Base-by-base conservation (phyloP, 768 basidiomycete species). In the Suillus brevipes region DNA sequence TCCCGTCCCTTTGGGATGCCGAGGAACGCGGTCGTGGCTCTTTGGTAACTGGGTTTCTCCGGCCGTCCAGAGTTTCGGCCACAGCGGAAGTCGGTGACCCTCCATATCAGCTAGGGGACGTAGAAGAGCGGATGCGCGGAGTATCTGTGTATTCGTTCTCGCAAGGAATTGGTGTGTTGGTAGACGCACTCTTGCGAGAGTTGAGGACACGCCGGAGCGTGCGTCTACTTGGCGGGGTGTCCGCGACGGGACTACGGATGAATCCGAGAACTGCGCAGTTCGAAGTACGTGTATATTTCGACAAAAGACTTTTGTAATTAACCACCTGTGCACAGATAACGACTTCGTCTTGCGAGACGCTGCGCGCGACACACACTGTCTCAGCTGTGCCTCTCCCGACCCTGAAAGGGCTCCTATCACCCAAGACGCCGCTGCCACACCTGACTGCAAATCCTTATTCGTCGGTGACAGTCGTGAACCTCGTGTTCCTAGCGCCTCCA, bases 401-500 rank as follows among this genome's bases (percentile, higher is more conserved):
- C 45, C 77, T 92, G 23, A 70, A 81, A 47, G 45, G 70, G 36
- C 66, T 87, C 59, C 74, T 90, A 38, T 68, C 75, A 18, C 79
- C 83, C 8, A 40, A 72, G 3, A 65, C 74, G 8, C 68, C 72
- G 7, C 78, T 93, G 0, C 90, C 93, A 0, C 83, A 93, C 67
- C 83, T 96, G 18, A 81, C 76, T 6, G 75, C 81, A n/a, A 95
- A 93, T 73, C 84, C 89, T 0, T 80, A 83, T 45, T 89, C 95
- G 28, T 89, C 90, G 12, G 94, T 98, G 64, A 87, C 85, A n/a
- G 93, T 97, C 43, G 79, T 95, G 69, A 97, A 94, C 79, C 80
- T 99, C 71, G 85, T 98, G 67, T 98, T 97, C 79, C 79, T 87
- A 52, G 72, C 74, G 37, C 62, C 73, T 67, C 73, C 84, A 37